Conservation (phyloP, 306 rosid genomes). For the Trifolium fragiferum region DNA sequence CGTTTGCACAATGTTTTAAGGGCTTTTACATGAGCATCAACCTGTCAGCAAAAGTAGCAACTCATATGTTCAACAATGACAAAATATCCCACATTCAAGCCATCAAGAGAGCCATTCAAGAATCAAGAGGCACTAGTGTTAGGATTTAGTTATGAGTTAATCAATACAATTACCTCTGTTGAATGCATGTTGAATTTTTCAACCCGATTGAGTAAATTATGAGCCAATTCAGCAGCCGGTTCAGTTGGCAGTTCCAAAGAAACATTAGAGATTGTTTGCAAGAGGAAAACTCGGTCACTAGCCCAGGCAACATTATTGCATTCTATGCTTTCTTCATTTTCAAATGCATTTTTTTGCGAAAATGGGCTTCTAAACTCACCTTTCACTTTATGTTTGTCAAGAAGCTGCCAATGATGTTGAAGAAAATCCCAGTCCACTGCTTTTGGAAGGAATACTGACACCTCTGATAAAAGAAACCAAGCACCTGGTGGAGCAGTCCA, state of each 20-base stretch:
- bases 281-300: slow-evolving; percentile 85
- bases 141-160: slow-evolving; percentile 1
- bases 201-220: slow-evolving; percentile 72
- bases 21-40: slow-evolving; percentile 89
- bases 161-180: slow-evolving; percentile 71
- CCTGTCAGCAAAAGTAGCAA: slow-evolving; percentile 56
- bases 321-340: slow-evolving; percentile 57
- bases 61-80: slow-evolving; percentile 24
- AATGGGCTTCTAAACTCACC: slow-evolving; percentile 52
- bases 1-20: slow-evolving; percentile 80
- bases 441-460: slow-evolving; percentile 78
- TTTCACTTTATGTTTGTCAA: slow-evolving; percentile 66
- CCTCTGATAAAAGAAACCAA: slow-evolving; percentile 95
- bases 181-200: slow-evolving; percentile 84
- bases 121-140: slow-evolving; percentile 12
- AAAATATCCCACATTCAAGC: slow-evolving; percentile 9
- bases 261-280: slow-evolving; percentile 92
- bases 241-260: slow-evolving; percentile 79
- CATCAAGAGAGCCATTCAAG: slow-evolving; percentile 27
- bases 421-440: slow-evolving; percentile 91
- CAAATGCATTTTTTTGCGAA: slow-evolving; percentile 48
- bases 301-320: slow-evolving; percentile 81
- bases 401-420: slow-evolving; percentile 91
- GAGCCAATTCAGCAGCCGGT: slow-evolving; percentile 85
- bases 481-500: slow-evolving; percentile 97